Evolutionary conservation across 192 early-diverging fungal genomes (phyloP).

Genomic region (Podila clonocystis): DNA sequence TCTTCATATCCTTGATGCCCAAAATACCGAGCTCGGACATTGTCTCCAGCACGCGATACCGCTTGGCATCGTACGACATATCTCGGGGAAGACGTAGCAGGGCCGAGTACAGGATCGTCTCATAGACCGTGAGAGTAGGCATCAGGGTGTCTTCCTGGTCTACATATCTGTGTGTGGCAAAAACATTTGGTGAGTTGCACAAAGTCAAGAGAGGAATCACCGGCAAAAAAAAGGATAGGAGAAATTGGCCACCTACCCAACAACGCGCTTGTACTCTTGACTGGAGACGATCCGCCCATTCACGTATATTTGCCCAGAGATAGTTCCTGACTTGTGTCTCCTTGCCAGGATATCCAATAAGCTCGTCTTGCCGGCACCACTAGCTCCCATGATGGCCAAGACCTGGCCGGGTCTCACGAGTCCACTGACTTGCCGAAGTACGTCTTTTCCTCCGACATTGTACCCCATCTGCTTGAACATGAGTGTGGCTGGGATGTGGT

Average conservation of each 20-base stretch:
- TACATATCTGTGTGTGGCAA: slow-evolving; percentile 68
- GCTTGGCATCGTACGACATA: slow-evolving; percentile 75
- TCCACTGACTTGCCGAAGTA: slow-evolving; percentile 69
- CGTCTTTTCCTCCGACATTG: slow-evolving; percentile 54
- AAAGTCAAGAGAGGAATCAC: not conserved
- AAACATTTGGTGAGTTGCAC: not conserved
- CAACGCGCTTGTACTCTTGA: slow-evolving; percentile 72
- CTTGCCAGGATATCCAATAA: slow-evolving; percentile 90
- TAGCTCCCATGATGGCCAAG: slow-evolving; percentile 93
- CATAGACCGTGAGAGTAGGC: slow-evolving; percentile 88
- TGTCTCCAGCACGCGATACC: slow-evolving; percentile 76
- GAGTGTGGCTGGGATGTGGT: slow-evolving; percentile 73
- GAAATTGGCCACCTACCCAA: slow-evolving; percentile 62
- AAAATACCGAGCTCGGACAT: slow-evolving; percentile 90
- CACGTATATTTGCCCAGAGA: slow-evolving; percentile 80
- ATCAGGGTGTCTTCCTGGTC: slow-evolving; percentile 93
- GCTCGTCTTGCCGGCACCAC: slow-evolving; percentile 94
- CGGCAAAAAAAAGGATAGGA: not conserved
- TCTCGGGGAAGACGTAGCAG: slow-evolving; percentile 79
- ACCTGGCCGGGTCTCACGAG: slow-evolving; percentile 85
- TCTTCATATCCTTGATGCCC: slow-evolving; percentile 80
- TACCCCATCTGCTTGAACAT: slow-evolving; percentile 71
- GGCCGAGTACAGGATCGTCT: slow-evolving; percentile 91
- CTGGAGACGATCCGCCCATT: slow-evolving; percentile 76
- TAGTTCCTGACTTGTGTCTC: slow-evolving; percentile 71